Evolutionary conservation across 192 early-diverging fungal genomes (phyloP), one percentile per base, ranked within the genome.

Genomic region (Backusella morwellensis): DNA sequence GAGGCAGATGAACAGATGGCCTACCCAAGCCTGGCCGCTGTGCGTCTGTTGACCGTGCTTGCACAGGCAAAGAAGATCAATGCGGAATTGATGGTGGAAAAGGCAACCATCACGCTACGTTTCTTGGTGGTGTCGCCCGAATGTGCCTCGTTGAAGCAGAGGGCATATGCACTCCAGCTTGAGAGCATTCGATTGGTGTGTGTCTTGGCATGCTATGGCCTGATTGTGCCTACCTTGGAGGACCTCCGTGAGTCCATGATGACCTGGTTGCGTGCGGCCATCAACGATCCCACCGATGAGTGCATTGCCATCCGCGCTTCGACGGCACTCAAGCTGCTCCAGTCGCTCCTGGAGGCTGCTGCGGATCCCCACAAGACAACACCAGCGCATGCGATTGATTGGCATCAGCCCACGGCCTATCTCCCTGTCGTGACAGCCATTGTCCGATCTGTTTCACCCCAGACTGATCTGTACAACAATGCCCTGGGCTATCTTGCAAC

Each of bases 301-400:
- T 40, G 38, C 3, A 41, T 23, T 9, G 26, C n/a, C 6, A 36
- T 29, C 0, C 81, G 86, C 23, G 44, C 84, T 0, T 35, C 79
- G 3, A 78, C 81, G 5, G 72, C 70, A 0, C 75, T 85, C 21
- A 72, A 73, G 17, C 44, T 88, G 3, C 73, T 77, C 7, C 78
- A 79, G 21, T 74, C 73, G 4, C 81, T 83, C 67, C 73, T 84
- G 6, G 81, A 86, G 67, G 80, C 77, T 23, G 83, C 83, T 3
- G 83, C 80, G 0, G 87, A 88, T 76, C 82, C 77, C 11, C 87
- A 86, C 35, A 73, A 80, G 29, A 88, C 84, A 4, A 75, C 77
- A 12, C 87, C 87, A 4, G 82, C 83, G 41, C 85, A 86, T 40
- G 82, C 82, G 1, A 82, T 88, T 26, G 83, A 75, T 35, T 88